Evolutionary conservation across 2,329 filamentous ascomycete genomes (phyloP).

Genomic region (Sordariomycetes sp.): DNA sequence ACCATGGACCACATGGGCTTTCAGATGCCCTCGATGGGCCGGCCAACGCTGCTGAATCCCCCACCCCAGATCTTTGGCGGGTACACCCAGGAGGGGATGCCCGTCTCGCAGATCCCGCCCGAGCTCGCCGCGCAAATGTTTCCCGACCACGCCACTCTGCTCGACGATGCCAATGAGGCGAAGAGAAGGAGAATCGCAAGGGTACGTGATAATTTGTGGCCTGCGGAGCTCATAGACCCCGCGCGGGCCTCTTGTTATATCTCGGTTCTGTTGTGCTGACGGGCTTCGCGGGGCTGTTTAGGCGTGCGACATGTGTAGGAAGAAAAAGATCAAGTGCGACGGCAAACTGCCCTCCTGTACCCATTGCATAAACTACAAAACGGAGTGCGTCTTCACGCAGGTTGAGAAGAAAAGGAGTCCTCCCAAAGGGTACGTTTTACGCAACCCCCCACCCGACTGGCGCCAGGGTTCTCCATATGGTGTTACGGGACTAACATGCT

Average conservation of each 20-base stretch:
- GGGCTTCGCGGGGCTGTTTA: conserved; percentile 19
- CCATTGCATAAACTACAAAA: conserved; percentile 97
- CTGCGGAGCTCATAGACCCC: not conserved
- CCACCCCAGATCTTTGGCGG: conserved; percentile 59
- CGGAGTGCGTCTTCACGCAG: conserved; percentile 92
- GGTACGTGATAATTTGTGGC: conserved; percentile 32
- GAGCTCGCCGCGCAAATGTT: conserved; percentile 52
- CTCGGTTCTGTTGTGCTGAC: not conserved
- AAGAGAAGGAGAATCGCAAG: conserved; percentile 84
- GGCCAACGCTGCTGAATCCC: conserved; percentile 52
- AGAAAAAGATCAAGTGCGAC: conserved; percentile 97
- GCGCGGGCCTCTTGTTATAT: not conserved
- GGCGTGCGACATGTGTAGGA: conserved; percentile 95
- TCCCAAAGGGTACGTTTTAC: conserved; percentile 69
- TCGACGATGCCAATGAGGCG: conserved; percentile 65
- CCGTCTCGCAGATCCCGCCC: conserved; percentile 42
- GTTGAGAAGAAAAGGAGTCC: conserved; percentile 98
- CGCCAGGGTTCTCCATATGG: not conserved
- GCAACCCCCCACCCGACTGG: not conserved
- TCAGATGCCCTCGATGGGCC: conserved; percentile 44
- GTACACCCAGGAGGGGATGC: conserved; percentile 49
- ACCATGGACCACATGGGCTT: conserved; percentile 45
- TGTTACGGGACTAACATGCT: conserved; percentile 3
- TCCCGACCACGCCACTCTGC: conserved; percentile 40
- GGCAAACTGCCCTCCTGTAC: conserved; percentile 91